These are phyloP conservation scores for Nemania diffusa DNA, from an alignment of 2,329 filamentous ascomycete genomes.

Conservation along the genomic window DNA sequence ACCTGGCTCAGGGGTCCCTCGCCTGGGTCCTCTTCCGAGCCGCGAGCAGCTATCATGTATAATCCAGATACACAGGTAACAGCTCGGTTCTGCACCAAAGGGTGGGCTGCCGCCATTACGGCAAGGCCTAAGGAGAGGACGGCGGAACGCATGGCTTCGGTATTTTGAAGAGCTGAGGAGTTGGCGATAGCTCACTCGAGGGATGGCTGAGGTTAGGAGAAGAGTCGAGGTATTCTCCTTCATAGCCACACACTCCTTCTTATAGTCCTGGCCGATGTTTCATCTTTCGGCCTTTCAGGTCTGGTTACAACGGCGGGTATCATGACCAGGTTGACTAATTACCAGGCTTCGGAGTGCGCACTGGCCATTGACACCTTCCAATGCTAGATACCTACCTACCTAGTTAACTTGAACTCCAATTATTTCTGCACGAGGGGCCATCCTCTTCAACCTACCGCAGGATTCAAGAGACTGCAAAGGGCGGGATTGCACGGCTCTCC, in stretches of 20 bases:
- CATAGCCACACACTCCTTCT: conserved; percentile 1
- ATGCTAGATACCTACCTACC: too few relatives aligned
- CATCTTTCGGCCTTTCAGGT: not conserved
- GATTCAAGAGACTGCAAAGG: not conserved
- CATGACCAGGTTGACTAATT: not conserved
- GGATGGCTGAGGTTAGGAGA: conserved; percentile 4
- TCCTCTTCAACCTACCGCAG: conserved; percentile 2
- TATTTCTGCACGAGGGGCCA: conserved; percentile 11
- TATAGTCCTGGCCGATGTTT: conserved; percentile 10
- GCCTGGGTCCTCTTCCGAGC: conserved; percentile 29
- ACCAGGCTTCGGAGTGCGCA: conserved; percentile 1
- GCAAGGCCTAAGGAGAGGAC: conserved; percentile 23
- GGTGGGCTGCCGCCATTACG: conserved; percentile 24
- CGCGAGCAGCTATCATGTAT: conserved; percentile 37
- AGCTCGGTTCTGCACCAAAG: conserved; percentile 7
- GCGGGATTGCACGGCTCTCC: not conserved
- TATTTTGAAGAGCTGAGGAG: not conserved
- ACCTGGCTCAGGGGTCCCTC: conserved; percentile 29
- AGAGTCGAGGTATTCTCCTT: not conserved
- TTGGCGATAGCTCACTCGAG: conserved; percentile 1
- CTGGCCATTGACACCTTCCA: conserved; percentile 24
- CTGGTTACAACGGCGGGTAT: not conserved
- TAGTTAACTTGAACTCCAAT: conserved; percentile 3
- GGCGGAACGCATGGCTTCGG: conserved; percentile 21
- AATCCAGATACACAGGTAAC: conserved; percentile 34